Base-by-base conservation (phyloP, 208 protist genomes). In the Leishmania tropica region DNA sequence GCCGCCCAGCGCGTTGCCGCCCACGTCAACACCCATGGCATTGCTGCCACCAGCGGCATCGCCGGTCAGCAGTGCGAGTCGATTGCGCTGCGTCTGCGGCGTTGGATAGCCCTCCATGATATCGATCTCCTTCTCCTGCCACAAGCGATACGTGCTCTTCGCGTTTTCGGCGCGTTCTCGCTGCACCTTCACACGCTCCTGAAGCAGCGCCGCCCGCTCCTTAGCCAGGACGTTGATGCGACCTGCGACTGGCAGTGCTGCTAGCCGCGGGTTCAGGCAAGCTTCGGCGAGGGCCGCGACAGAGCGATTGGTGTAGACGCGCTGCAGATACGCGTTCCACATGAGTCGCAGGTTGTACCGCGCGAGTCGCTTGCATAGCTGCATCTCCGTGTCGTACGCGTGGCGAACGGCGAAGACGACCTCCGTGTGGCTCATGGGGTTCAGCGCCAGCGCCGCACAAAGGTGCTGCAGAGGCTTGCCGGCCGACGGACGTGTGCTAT, bases 141-240 rank as follows among this genome's bases (percentile, higher is more conserved):
- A 98, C 17, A 98, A 74, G 13, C 92, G 88, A 83, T 96, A 97
- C 31, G 95, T 87, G 74, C 90, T 85, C 83, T 92, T 93, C 8
- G 95, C 92, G 58, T 96, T 98, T 54, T 95, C 92, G 15, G 82
- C 64, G 28, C 95, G 88, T 77, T 94, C 90, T 24, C 88, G 86
- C 47, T 91, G 89, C 0, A 96, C 72, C 35, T 68, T 70, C 35
- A 85, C 83, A 0, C 92, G 87, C 24, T 88, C 86, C 37, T 81
- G 86, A 37, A 87, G 74, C 28, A 95, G 76, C 42, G 76, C 85
- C 2, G 87, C 89, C n/a, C 91, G 73, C 73, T 88, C 68, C 42
- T 88, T 81, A 0, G 92, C 93, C 24, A 96, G 80, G 37, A 53
- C 54, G 79, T 98, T 96, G 68, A 98, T 87, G 65, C 78, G 84